Evolutionary conservation across 495 filamentous ascomycete species (phyloP), one percentile per base, ranked within the genome.

Genomic region (Echria macrotheca): DNA sequence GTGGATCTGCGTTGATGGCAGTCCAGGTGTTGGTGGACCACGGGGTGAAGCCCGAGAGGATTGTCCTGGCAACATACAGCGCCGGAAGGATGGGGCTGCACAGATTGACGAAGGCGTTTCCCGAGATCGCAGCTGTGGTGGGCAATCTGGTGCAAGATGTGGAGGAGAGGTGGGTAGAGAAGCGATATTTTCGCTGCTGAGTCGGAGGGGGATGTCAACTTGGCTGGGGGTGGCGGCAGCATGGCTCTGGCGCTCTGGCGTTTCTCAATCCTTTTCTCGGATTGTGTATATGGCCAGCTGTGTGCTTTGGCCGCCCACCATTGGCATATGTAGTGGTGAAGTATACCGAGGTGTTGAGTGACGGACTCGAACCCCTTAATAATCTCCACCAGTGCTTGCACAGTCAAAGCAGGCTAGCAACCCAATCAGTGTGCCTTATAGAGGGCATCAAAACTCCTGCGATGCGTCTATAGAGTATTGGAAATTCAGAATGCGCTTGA

Each of bases 1-100:
- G 93, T 14, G 91, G 89, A 25, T 89, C 93, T 31, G 94, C 91
- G 5, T 71, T 98, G 39, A 98, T 98, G 93, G 91, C 93, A 3
- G 91, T 97, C 23, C 84, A 88, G 53, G 89, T 98, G 28, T 68
- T 98, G 49, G 80, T 94, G 35, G 93, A 98, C 67, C 89, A 97
- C 60, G 93, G 93, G 2, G 90, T 97, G n/a, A 69, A 78, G 15
- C 83, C 91, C 60, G 80, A 88, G 14, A 81, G 76, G 47, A 93
- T 98, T 50, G 85, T 66, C 17, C 40, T 68, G 39, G 65, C 60
- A 12, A 68, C 65, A 23, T 68, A 64, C 25, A 60, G 54, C 17
- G 63, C 63, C 3, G 65, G 65, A 0, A 33, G 58, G 11, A 57
- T 66, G 56, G 93, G 91, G 0, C 59, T 96, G 35, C 87, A 90